Evolutionary conservation across 495 filamentous ascomycete genomes (phyloP).

Genomic region (Penicillium atrosanguineum): DNA sequence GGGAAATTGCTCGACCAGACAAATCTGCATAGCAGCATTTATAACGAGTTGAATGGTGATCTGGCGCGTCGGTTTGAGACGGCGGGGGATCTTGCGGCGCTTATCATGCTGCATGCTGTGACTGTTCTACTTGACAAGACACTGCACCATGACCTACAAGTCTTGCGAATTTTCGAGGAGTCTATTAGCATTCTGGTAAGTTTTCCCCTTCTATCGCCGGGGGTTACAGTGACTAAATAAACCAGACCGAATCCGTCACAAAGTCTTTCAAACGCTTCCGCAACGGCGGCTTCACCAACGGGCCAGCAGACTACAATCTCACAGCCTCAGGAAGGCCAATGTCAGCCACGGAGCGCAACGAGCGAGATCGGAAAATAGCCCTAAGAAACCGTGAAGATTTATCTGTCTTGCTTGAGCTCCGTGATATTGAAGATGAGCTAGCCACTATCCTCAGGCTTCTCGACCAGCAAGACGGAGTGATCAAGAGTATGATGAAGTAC

Average conservation of each 20-base stretch:
- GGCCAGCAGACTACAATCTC: conserved; percentile 51
- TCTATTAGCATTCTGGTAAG: conserved; percentile 61
- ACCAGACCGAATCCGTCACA: conserved; percentile 60
- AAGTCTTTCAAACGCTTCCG: conserved; percentile 63
- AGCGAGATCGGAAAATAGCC: conserved; percentile 50
- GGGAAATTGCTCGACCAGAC: conserved; percentile 59
- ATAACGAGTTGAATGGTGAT: conserved; percentile 68
- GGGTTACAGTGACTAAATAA: conserved; percentile 4
- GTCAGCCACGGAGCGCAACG: conserved; percentile 42
- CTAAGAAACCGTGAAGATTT: conserved; percentile 60
- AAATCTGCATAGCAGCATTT: conserved; percentile 62
- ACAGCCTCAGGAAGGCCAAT: conserved; percentile 41
- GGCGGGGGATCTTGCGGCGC: conserved; percentile 58
- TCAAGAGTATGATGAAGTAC: conserved; percentile 49
- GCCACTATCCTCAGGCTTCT: conserved; percentile 57
- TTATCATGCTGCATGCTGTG: conserved; percentile 60
- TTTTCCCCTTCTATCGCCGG: neutral
- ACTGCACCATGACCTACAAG: conserved; percentile 58
- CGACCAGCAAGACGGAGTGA: conserved; percentile 50
- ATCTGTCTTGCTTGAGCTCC: conserved; percentile 61
- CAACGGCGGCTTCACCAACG: conserved; percentile 41
- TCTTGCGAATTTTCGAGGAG: conserved; percentile 66
- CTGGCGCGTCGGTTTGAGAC: conserved; percentile 63
- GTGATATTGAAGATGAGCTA: conserved; percentile 67
- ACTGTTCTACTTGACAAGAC: conserved; percentile 60